These are phyloP conservation scores for Fraxinus excelsior DNA, from an alignment of 257 asterid genomes.

Conservation along the genomic window DNA sequence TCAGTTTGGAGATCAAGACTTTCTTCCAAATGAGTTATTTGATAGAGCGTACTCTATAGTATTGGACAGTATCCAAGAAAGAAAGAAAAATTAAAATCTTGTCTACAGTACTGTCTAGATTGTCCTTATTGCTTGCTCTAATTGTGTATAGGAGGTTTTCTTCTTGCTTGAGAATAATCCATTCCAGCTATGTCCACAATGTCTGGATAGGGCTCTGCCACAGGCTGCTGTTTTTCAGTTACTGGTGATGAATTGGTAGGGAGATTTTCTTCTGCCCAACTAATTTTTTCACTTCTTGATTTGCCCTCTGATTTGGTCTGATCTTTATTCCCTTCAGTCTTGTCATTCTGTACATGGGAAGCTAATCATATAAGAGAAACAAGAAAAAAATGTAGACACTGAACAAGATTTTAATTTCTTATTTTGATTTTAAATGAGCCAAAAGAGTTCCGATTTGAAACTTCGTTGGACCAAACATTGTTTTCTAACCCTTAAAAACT, in stretches of 20 bases:
- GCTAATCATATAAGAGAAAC: not conserved
- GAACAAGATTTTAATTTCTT: no score
- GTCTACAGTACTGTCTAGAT: not conserved
- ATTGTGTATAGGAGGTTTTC: conserved; percentile 82
- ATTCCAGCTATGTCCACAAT: conserved; percentile 67
- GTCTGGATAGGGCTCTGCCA: conserved; percentile 45
- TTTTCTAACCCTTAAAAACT: conserved; percentile 22
- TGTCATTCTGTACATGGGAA: conserved; percentile 39
- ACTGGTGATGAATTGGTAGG: conserved; percentile 19
- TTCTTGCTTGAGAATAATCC: conserved; percentile 83
- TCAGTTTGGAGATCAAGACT: no score
- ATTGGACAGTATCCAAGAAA: no score
- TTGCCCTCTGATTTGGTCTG: conserved; percentile 23
- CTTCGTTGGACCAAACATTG: no score
- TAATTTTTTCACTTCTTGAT: conserved; percentile 26
- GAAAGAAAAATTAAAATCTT: no score
- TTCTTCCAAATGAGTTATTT: no score
- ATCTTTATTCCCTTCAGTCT: conserved; percentile 36
- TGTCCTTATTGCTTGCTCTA: conserved; percentile 19
- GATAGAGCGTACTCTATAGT: no score
- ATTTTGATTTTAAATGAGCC: no score
- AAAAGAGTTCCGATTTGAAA: no score
- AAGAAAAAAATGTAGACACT: not conserved
- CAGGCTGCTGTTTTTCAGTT: conserved; percentile 21
- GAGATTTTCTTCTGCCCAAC: conserved; percentile 16